phyloP scores from a whole-genome alignment of 2,329 filamentous ascomycete genomes.

The Epichloe scottii region DNA sequence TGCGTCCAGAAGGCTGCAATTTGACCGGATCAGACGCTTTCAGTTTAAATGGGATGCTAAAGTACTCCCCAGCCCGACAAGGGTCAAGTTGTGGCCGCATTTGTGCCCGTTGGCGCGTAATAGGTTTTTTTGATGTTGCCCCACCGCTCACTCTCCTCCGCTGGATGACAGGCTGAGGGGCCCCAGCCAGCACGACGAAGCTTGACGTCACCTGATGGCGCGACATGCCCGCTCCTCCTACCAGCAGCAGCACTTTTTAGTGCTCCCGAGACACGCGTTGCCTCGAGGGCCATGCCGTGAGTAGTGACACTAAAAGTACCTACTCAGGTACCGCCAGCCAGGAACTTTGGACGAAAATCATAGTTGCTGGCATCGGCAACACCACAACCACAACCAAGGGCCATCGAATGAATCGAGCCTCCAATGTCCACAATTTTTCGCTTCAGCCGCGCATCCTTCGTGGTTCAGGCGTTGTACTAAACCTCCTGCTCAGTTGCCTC shows the following conservation, averaged over 20 bases:
- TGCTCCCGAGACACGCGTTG: not conserved
- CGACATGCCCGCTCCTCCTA: not conserved
- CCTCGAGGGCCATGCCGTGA: not conserved
- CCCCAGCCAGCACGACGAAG: not conserved
- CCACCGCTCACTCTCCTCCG: too few species aligned
- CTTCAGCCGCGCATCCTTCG: not conserved
- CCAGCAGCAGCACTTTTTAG: not conserved
- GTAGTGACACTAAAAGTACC: not conserved
- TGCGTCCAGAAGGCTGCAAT: too few species aligned
- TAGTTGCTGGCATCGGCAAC: too few species aligned
- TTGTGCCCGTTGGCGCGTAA: too few species aligned
- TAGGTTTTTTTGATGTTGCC: too few species aligned
- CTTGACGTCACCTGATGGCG: conserved; percentile 3
- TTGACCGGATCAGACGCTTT: too few species aligned
- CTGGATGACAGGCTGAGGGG: not conserved
- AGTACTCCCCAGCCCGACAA: too few species aligned
- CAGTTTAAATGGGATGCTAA: too few species aligned
- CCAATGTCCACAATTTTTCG: not conserved
- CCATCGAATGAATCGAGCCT: not conserved
- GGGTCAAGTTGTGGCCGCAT: too few species aligned
- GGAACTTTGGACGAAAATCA: not conserved
- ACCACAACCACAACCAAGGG: not conserved
- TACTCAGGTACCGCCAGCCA: not conserved
- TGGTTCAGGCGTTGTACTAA: not conserved
- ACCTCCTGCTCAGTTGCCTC: too few species aligned